Evolutionary conservation across 345 rosid species (phyloP), one percentile per base, ranked within the genome.

Genomic region (Salix viminalis): DNA sequence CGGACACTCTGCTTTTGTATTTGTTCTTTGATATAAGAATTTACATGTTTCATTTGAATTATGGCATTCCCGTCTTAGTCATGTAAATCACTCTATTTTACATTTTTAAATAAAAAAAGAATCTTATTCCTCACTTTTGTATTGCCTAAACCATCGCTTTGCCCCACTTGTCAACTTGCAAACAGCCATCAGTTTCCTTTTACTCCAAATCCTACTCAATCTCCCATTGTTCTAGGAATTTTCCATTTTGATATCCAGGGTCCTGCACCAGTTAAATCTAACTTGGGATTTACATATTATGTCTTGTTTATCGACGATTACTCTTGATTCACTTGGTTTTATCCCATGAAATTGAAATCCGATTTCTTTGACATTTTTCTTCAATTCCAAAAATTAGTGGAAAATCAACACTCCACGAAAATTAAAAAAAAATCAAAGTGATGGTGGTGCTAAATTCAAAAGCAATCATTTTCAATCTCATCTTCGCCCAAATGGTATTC

Each of bases 61-160:
- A 73, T 73, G 52, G 67, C 76, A 73, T 73, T 16, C 76, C 26
- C 21, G 4, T 34, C 76, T 73, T 73, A 19, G 50, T 37, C 76
- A 73, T 73, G 76, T 60, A 5, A 37, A 34, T 16, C 67, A 56
- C 58, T 56, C 6, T 39, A 28, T 69, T 69, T 18, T 39, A 19
- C 18, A n/a, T 24, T 65, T 15, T 65, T 30, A 65, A 65, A 21
- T 19, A 71, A 50, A 54, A 71, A 15, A 52, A 19, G 69, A 37
- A 41, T 23, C 0, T 36, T 73, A 37, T 60, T 61, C 37, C 68
- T 73, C n/a, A 73, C 76, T 9, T 73, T 58, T 61, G 23, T 42
- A 61, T 0, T 32, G 5, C 36, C 5, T 34, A 34, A 4, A 9
- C 58, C 37, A 11, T 23, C 54, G 13, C 76, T 41, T n/a, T 75